Base-by-base conservation (phyloP, 148 eudicot species). In the Rhododendron henanense region DNA sequence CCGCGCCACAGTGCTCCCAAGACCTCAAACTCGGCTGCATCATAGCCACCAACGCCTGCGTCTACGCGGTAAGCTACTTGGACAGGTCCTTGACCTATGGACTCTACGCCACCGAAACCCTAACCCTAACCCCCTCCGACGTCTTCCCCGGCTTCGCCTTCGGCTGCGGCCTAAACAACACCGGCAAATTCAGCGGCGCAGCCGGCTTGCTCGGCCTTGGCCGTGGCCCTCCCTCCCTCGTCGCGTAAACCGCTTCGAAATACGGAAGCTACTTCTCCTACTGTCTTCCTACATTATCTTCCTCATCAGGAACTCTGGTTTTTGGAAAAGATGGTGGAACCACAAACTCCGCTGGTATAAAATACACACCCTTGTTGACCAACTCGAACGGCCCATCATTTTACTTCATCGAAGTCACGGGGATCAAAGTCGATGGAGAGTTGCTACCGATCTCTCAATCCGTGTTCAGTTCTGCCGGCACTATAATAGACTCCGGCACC, bases 401-500 rank as follows among this genome's bases (percentile, higher is more conserved):
- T 86, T 96, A 96, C 87, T 91, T 86, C 90, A 37, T 96, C 9
- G 78, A 87, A 76, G 86, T 96, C 2, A 63, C 39, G 31, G 93
- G 86, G 10, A 88, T 96, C 2, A 31, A 21, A 9, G 94, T 94
- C 0, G 95, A 91, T 4, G 94, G 94, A 1, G 31, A 48, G 1
- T 47, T 51, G 31, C 87, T 96, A 4, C 37, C 98, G 11, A 93
- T 96, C 59, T 67, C 90, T 9, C 88, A 89, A 0, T 23, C 98
- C 0, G 92, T 92, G 50, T 94, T 96, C 87, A 85, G 85, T 11
- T 78, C 78, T 18, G 88, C 88, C 0, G 94, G 95, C 4, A 88
- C 92, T 7, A 71, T 96, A 5, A 93, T 96, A 48, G 98, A 96
- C 87, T 96, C 98, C 0, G 98, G 98, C n/a, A 93, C 98, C 0